Percentiles rank a stretch among this genome's conserved stretches.
These are phyloP conservation scores for Diaporthe ilicicola DNA, from an alignment of 2,329 filamentous ascomycete genomes.

Conservation along the genomic window DNA sequence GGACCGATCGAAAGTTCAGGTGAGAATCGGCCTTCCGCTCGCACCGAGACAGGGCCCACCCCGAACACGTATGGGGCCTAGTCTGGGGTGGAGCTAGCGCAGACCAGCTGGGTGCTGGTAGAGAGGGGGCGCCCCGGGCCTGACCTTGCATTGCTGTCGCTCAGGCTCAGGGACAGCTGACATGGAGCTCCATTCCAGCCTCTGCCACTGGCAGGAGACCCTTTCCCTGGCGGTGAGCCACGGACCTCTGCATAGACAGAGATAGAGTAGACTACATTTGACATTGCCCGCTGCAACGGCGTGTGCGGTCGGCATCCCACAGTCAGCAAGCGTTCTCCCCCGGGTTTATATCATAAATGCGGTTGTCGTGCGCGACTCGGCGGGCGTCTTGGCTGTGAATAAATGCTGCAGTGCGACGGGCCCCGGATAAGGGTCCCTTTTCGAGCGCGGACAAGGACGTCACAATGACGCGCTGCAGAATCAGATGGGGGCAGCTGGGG, in stretches of 20 bases:
- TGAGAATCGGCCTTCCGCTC: slow-evolving; percentile 21
- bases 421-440: neutral
- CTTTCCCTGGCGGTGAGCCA: slow-evolving; percentile 1
- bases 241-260: too few relatives aligned
- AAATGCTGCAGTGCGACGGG: neutral
- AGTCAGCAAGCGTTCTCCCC: neutral
- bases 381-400: neutral
- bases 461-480: slow-evolving; percentile 10
- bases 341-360: neutral
- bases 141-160: neutral
- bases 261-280: neutral
- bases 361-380: neutral
- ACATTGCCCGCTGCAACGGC: neutral
- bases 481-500: neutral
- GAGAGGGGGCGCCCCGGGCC: neutral
- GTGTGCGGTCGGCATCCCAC: neutral
- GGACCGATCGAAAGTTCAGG: slow-evolving; percentile 19
- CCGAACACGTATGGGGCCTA: slow-evolving; percentile 10
- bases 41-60: slow-evolving; percentile 17
- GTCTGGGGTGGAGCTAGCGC: slow-evolving; percentile 5
- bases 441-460: slow-evolving; percentile 3
- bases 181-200: slow-evolving; percentile 12
- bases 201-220: neutral
- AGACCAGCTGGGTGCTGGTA: neutral
- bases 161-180: slow-evolving; percentile 15